phyloP scores from a whole-genome alignment of 2,329 filamentous ascomycete genomes.

The Claviceps sp. region DNA sequence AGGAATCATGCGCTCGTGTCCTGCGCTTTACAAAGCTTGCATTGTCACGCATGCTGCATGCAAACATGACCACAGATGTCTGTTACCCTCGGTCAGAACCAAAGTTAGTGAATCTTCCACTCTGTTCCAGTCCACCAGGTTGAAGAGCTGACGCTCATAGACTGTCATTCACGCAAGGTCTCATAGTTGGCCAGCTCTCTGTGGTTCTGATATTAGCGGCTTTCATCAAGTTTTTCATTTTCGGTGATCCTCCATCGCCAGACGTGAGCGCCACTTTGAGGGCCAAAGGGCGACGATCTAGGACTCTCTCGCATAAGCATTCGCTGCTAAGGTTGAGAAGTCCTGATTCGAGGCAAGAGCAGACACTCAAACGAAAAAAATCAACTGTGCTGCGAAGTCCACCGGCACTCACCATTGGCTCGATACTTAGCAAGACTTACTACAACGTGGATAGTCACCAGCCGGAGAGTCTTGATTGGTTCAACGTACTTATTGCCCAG shows the following conservation, averaged over 20 bases:
- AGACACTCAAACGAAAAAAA: constrained; percentile 46
- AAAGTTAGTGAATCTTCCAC: constrained; percentile 26
- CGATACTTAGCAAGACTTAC: constrained; percentile 91
- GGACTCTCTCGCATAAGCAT: constrained; percentile 63
- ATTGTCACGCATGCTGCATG: neutral
- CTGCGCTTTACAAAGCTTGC: no score
- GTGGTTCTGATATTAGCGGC: constrained; percentile 81
- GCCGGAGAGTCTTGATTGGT: constrained; percentile 95
- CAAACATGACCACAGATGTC: constrained; percentile 25
- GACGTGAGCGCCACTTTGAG: constrained; percentile 66
- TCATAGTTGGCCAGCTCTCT: constrained; percentile 84
- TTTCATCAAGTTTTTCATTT: constrained; percentile 99
- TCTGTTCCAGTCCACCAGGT: neutral
- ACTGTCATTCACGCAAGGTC: constrained; percentile 83
- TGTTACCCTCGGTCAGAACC: constrained; percentile 31
- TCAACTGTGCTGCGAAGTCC: constrained; percentile 61
- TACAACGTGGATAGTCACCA: constrained; percentile 95
- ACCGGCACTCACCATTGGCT: constrained; percentile 73
- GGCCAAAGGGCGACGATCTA: constrained; percentile 59
- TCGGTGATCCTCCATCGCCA: constrained; percentile 78
- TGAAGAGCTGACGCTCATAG: constrained; percentile 17
- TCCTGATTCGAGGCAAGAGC: constrained; percentile 25
- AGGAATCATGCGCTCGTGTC: no score
- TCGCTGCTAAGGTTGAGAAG: constrained; percentile 52
- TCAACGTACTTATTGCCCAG: constrained; percentile 93